phyloP scores from a whole-genome alignment of 371 early-diverging fungal genomes.

The Rhizopus arrhizus region DNA sequence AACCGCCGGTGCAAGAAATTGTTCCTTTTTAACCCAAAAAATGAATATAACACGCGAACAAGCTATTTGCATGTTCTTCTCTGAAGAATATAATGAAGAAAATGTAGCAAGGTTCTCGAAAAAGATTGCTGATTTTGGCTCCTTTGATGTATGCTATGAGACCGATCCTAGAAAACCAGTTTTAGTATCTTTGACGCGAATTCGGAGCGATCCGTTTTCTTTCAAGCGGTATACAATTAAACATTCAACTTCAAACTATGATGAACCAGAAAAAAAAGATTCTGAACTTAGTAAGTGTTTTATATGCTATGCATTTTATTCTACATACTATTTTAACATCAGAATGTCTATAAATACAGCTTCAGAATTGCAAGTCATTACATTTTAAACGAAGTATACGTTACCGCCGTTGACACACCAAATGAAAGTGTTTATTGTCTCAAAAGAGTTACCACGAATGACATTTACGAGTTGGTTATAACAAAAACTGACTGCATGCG shows the following conservation, averaged over 20 bases:
- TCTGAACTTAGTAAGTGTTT: conserved; percentile 11
- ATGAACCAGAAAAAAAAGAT: conserved; percentile 10
- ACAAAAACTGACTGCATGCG: conserved; percentile 10
- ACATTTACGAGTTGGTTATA: conserved; percentile 13
- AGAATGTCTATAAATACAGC: conserved; percentile 12
- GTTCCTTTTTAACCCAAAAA: conserved; percentile 15
- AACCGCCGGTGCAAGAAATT: background rate
- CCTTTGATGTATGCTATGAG: conserved; percentile 26
- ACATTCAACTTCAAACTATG: conserved; percentile 8
- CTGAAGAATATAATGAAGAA: conserved; percentile 22
- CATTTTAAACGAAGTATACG: conserved; percentile 10
- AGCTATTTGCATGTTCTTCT: conserved; percentile 20
- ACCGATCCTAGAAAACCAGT: conserved; percentile 18
- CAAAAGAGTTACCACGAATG: conserved; percentile 10
- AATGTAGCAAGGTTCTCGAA: conserved; percentile 21
- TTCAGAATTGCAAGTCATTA: conserved; percentile 12
- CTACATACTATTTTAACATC: conserved; percentile 12
- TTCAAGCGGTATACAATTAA: conserved; percentile 20
- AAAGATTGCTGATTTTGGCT: conserved; percentile 19
- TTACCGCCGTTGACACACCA: conserved; percentile 11
- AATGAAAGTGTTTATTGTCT: conserved; percentile 12
- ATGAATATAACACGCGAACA: conserved; percentile 26
- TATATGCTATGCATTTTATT: conserved; percentile 16
- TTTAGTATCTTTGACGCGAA: conserved; percentile 20
- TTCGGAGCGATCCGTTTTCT: conserved; percentile 18